These are phyloP conservation scores for Hypsizygus ulmarius DNA, from an alignment of 1,284 basidiomycete species.

Conservation along the genomic window DNA sequence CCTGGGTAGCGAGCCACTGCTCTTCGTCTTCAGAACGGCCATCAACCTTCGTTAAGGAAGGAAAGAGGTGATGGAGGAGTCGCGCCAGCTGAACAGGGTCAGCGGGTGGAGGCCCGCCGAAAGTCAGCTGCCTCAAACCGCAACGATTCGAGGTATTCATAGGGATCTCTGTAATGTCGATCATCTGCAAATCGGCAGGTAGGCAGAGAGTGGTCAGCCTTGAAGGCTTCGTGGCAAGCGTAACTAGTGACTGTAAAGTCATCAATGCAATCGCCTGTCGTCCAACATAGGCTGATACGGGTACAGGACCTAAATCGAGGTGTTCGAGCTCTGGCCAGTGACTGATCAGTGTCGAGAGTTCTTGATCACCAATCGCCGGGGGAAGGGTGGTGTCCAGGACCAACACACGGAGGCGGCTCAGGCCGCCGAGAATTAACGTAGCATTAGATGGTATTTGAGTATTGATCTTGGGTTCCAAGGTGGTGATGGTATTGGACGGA, in stretches of 20 bases:
- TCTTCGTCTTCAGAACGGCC: slow-evolving; percentile 25
- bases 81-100: slow-evolving; percentile 16
- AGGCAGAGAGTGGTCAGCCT: slow-evolving; percentile 38
- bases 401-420: slow-evolving; percentile 37
- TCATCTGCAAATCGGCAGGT: slow-evolving; percentile 27
- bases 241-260: slow-evolving; percentile 35
- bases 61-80: slow-evolving; percentile 30
- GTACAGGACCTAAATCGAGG: slow-evolving; percentile 41
- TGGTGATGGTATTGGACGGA: slow-evolving; percentile 11
- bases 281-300: slow-evolving; percentile 24
- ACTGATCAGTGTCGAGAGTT: slow-evolving; percentile 37
- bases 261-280: slow-evolving; percentile 27
- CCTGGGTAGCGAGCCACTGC: slow-evolving; percentile 21
- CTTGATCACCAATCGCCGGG: slow-evolving; percentile 38
- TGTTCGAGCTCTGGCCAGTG: slow-evolving; percentile 47
- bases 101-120: slow-evolving; percentile 18
- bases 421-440: slow-evolving; percentile 31
- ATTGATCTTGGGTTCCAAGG: slow-evolving; percentile 14
- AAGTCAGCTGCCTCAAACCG: slow-evolving; percentile 23
- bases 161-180: slow-evolving; percentile 1
- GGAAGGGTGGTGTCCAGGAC: slow-evolving; percentile 42
- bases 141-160: slow-evolving; percentile 11
- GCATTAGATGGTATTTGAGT: slow-evolving; percentile 19
- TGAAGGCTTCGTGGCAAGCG: slow-evolving; percentile 34
- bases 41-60: slow-evolving; percentile 28